Evolutionary conservation across 805 yeast species (phyloP).

Genomic region (Ogataea henricii): DNA sequence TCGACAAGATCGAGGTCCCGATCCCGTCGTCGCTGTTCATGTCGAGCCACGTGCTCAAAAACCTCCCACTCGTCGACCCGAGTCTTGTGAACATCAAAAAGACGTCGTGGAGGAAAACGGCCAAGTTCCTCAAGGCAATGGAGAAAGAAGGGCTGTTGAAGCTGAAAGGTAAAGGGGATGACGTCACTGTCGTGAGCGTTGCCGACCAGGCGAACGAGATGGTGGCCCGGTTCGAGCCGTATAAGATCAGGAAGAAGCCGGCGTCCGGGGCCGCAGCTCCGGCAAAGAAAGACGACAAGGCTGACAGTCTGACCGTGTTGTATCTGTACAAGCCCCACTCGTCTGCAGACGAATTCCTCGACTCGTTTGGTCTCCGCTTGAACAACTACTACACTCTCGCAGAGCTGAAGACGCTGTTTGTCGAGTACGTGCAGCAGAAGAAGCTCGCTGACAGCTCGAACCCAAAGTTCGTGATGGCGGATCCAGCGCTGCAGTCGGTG

Average conservation of each 20-base stretch:
- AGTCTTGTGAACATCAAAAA: conserved; percentile 63
- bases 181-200: conserved; percentile 55
- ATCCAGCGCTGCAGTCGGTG: conserved; percentile 40
- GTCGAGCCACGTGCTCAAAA: conserved; percentile 65
- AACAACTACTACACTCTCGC: conserved; percentile 48
- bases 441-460: conserved; percentile 53
- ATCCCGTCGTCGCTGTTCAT: conserved; percentile 73
- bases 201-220: conserved; percentile 49
- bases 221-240: conserved; percentile 65
- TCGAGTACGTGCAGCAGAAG: conserved; percentile 55
- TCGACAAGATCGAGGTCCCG: conserved; percentile 61
- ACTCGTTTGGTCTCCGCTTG: conserved; percentile 40
- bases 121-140: conserved; percentile 83
- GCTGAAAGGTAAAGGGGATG: conserved; percentile 85
- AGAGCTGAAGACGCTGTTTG: conserved; percentile 56
- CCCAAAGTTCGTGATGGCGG: conserved; percentile 55
- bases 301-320: conserved; percentile 32
- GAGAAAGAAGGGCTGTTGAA: conserved; percentile 72
- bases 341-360: conserved; percentile 48
- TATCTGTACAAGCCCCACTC: conserved; percentile 59
- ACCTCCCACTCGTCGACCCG: conserved; percentile 68
- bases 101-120: conserved; percentile 86
- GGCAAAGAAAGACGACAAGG: conserved; percentile 7
- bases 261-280: conserved; percentile 5
- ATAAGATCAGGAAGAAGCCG: conserved; percentile 41